A percentile compares a stretch with the other conserved stretches of the same genome.
Conservation (phyloP, 2,329 filamentous ascomycete species). For the Verruconis gallopava region DNA sequence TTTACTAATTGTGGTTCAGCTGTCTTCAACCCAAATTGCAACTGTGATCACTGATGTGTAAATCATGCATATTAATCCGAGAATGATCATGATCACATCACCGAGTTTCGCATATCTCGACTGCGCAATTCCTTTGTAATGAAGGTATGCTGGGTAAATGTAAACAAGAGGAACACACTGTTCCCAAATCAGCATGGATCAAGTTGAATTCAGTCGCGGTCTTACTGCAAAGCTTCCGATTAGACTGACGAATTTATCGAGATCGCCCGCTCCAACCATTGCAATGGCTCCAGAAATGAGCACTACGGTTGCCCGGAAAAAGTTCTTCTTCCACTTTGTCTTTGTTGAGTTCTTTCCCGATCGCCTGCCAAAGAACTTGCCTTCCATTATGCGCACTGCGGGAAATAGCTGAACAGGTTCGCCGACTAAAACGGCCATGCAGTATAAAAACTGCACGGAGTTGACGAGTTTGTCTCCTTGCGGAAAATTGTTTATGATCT, state of each 20-base stretch:
- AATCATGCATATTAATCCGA: slow-evolving; percentile 55
- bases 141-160: slow-evolving; percentile 60
- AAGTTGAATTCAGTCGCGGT: too few relatives aligned
- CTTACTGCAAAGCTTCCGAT: slow-evolving; percentile 52
- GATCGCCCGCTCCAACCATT: slow-evolving; percentile 51
- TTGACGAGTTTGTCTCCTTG: slow-evolving; percentile 61
- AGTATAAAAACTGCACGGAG: slow-evolving; percentile 62
- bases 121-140: slow-evolving; percentile 53
- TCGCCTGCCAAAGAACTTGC: slow-evolving; percentile 48
- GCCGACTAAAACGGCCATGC: slow-evolving; percentile 58
- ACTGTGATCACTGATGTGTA: slow-evolving; percentile 57
- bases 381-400: slow-evolving; percentile 58
- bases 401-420: slow-evolving; percentile 66
- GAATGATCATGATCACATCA: slow-evolving; percentile 48
- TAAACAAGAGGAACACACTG: slow-evolving; percentile 62
- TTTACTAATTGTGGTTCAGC: too few relatives aligned
- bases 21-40: neutral
- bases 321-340: slow-evolving; percentile 70
- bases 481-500: slow-evolving; percentile 65
- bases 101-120: slow-evolving; percentile 41
- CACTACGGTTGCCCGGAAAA: slow-evolving; percentile 45
- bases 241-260: slow-evolving; percentile 62
- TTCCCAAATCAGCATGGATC: neutral
- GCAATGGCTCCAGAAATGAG: slow-evolving; percentile 47
- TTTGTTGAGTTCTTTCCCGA: slow-evolving; percentile 51